phyloP scores from a whole-genome alignment of 1,139 yeast species.

The Geotrichum bryndzae region DNA sequence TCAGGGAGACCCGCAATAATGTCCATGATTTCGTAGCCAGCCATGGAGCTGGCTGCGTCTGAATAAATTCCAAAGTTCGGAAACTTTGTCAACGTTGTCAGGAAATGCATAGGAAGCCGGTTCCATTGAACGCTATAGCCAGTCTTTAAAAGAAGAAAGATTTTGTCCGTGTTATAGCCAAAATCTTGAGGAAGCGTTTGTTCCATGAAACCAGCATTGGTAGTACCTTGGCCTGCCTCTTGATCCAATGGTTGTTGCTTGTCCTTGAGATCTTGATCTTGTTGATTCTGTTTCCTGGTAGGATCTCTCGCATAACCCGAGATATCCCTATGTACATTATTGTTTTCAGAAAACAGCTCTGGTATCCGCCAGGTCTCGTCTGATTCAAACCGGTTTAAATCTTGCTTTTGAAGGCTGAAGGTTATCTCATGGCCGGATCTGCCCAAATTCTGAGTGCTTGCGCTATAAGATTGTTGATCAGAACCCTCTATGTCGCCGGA shows the following conservation, averaged over 20 bases:
- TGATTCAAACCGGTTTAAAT: conserved; percentile 28
- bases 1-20: conserved; percentile 27
- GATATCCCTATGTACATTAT: background rate
- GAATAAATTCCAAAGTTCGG: conserved; percentile 36
- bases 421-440: conserved; percentile 21
- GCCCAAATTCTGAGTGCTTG: background rate
- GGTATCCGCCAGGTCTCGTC: conserved; percentile 33
- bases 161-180: conserved; percentile 24
- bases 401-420: conserved; percentile 29
- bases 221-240: background rate
- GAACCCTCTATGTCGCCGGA: background rate
- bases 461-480: background rate
- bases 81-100: conserved; percentile 34
- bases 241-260: background rate
- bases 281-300: background rate
- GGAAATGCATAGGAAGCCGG: conserved; percentile 36
- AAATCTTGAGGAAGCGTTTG: conserved; percentile 27
- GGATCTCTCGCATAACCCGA: background rate
- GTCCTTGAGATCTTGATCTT: background rate
- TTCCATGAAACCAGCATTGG: conserved; percentile 18
- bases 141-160: conserved; percentile 35
- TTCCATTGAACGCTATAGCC: conserved; percentile 37
- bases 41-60: conserved; percentile 33
- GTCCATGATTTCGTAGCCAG: conserved; percentile 34
- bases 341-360: conserved; percentile 19